Evolutionary conservation across 2,329 filamentous ascomycete species (phyloP).

Genomic region (Colletotrichum sp.): DNA sequence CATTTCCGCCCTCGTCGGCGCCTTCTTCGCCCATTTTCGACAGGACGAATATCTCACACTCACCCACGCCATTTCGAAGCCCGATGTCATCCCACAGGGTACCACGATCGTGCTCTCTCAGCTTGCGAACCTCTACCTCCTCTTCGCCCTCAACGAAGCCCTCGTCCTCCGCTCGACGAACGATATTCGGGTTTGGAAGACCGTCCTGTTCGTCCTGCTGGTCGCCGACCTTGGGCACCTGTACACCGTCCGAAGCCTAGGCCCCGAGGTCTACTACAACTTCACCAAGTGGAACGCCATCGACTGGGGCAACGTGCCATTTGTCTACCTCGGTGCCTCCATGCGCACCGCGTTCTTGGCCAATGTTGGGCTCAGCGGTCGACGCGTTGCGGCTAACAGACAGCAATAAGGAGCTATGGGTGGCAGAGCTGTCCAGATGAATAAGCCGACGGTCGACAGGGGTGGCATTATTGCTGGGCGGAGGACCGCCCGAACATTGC

Average conservation of each 20-base stretch:
- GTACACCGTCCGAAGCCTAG: conserved; percentile 67
- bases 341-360: conserved; percentile 65
- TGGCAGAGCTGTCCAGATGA: neutral
- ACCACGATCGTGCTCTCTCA: conserved; percentile 75
- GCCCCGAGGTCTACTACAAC: conserved; percentile 68
- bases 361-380: conserved; percentile 55
- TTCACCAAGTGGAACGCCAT: conserved; percentile 69
- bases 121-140: conserved; percentile 78
- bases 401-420: neutral
- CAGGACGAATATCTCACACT: conserved; percentile 66
- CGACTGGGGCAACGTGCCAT: conserved; percentile 71
- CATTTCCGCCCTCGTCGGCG: conserved; percentile 56
- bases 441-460: neutral
- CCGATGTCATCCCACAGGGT: conserved; percentile 56
- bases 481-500: conserved; percentile 11
- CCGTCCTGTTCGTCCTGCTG: conserved; percentile 70
- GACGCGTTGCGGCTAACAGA: conserved; percentile 19
- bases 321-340: conserved; percentile 70
- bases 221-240: conserved; percentile 81
- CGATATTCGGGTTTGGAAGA: conserved; percentile 73
- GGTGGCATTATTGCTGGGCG: neutral
- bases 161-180: conserved; percentile 73
- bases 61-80: conserved; percentile 61
- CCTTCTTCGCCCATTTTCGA: conserved; percentile 55
- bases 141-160: conserved; percentile 80